Evolutionary conservation across 2,329 filamentous ascomycete species (phyloP).

Genomic region (Huntiella bhutanensis): DNA sequence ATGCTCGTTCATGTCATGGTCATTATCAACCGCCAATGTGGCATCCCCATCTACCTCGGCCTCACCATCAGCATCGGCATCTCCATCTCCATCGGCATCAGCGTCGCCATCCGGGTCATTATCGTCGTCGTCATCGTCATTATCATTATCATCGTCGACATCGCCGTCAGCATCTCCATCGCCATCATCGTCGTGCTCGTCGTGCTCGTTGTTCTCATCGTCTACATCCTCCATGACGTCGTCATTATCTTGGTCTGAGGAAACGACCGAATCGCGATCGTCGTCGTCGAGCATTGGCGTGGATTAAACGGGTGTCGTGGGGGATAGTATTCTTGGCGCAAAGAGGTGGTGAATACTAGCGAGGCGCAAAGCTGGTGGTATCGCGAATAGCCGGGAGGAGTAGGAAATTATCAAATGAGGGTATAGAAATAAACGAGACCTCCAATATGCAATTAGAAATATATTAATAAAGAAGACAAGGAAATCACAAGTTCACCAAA

Average conservation of each 20-base stretch:
- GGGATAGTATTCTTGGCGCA: neutral
- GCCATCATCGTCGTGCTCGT: conserved; percentile 12
- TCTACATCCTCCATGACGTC: conserved; percentile 37
- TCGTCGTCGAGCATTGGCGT: conserved; percentile 5
- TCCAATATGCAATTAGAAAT: too few species aligned
- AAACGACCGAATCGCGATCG: conserved; percentile 13
- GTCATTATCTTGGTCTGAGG: conserved; percentile 27
- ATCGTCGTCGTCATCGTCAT: conserved; percentile 11
- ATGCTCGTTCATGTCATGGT: neutral
- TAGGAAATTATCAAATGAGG: too few species aligned
- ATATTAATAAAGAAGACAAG: too few species aligned
- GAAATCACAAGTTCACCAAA: too few species aligned
- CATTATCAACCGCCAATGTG: too few species aligned
- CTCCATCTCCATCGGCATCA: conserved; percentile 5
- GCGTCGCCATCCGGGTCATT: conserved; percentile 4
- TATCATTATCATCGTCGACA: conserved; percentile 10
- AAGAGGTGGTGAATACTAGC: neutral
- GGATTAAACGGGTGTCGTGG: neutral
- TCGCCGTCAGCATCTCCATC: conserved; percentile 18
- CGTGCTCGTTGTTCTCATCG: conserved; percentile 21
- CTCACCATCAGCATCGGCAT: neutral
- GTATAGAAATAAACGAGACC: too few species aligned
- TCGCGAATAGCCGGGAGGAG: too few species aligned
- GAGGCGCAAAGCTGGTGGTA: neutral
- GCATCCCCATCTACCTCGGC: neutral